phyloP scores from a whole-genome alignment of 2,329 filamentous ascomycete species.

The Aspergillus hortae region DNA sequence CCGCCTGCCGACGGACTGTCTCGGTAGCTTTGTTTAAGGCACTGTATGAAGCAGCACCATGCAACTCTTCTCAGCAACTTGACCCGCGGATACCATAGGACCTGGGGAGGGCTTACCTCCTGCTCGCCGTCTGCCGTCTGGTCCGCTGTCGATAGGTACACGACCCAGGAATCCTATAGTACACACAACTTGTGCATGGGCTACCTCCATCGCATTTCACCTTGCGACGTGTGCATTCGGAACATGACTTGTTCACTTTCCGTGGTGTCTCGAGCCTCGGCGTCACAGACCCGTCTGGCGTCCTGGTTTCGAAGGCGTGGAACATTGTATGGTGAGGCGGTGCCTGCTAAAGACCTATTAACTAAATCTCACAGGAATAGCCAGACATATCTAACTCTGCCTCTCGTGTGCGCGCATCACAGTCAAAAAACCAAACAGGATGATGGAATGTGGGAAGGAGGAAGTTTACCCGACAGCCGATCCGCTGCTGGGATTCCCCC shows the following conservation, averaged over 20 bases:
- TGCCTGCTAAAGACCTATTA: no score
- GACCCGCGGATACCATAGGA: neutral
- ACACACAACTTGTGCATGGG: conserved; percentile 8
- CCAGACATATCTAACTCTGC: no score
- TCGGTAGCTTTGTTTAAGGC: neutral
- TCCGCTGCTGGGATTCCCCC: no score
- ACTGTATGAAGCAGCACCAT: neutral
- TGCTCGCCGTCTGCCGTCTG: conserved; percentile 1
- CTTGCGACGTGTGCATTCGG: conserved; percentile 7
- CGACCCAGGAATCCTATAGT: conserved; percentile 2
- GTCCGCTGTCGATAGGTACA: conserved; percentile 6
- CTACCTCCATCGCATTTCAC: conserved; percentile 6
- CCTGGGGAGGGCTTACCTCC: neutral
- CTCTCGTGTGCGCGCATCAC: no score
- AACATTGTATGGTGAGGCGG: neutral
- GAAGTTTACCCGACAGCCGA: no score
- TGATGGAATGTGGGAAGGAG: no score
- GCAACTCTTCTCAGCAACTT: neutral
- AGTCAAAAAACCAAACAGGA: no score
- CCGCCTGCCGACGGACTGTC: neutral
- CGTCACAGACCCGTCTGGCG: neutral
- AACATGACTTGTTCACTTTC: conserved; percentile 4
- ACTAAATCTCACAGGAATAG: no score
- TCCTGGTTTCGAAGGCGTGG: neutral
- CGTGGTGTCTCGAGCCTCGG: neutral